These are phyloP conservation scores for Colletotrichum ledebouriae DNA, from an alignment of 2,329 filamentous ascomycete species.

Conservation along the genomic window DNA sequence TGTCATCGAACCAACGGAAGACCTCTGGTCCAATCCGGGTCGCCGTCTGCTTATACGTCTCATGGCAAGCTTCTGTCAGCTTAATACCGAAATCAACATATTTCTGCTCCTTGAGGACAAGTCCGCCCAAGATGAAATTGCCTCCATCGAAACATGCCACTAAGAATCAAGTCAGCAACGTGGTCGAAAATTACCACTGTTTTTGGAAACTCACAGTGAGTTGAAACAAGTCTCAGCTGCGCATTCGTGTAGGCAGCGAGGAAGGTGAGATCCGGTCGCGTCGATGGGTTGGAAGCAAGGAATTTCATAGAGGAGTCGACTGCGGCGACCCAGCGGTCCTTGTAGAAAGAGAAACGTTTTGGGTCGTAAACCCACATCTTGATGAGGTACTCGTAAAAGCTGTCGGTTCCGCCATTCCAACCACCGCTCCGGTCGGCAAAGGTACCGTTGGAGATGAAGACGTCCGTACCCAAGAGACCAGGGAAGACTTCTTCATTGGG, in stretches of 20 bases:
- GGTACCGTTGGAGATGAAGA: constrained; percentile 74
- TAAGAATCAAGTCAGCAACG: constrained; percentile 55
- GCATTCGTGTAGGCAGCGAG: constrained; percentile 68
- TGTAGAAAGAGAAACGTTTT: constrained; percentile 72
- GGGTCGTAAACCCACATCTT: constrained; percentile 91
- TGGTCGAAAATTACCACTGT: constrained; percentile 1
- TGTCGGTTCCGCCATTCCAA: constrained; percentile 83
- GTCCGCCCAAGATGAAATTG: constrained; percentile 86
- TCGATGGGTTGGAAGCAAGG: constrained; percentile 75
- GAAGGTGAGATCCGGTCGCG: constrained; percentile 77
- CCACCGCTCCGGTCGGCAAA: constrained; percentile 78
- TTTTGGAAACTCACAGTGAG: constrained; percentile 59
- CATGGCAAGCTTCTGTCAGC: constrained; percentile 79
- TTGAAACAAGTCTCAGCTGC: constrained; percentile 59
- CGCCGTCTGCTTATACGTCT: constrained; percentile 76
- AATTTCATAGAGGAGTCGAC: constrained; percentile 81
- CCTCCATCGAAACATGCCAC: constrained; percentile 88
- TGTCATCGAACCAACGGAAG: constrained; percentile 72
- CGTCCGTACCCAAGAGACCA: constrained; percentile 77
- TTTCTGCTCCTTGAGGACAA: constrained; percentile 72
- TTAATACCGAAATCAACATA: constrained; percentile 82
- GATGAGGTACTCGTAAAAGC: constrained; percentile 90
- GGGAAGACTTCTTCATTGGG: constrained; percentile 81
- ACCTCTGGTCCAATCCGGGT: constrained; percentile 83
- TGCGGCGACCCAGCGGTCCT: constrained; percentile 80